Base-by-base conservation (phyloP, 1,284 basidiomycete species). In the Irpex sp. region DNA sequence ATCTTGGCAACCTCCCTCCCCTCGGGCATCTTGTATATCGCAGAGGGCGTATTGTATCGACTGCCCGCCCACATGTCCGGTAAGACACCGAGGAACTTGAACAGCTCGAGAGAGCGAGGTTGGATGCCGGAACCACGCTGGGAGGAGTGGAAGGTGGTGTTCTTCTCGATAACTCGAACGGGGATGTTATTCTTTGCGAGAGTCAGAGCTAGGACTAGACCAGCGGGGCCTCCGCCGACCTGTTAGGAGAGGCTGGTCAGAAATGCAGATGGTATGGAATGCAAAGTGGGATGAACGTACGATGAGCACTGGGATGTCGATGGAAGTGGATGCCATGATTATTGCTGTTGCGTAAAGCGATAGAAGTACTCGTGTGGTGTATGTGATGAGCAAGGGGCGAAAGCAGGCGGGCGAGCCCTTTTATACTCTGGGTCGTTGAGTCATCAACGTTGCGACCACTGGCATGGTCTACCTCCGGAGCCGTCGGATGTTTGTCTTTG, bases 221-320 rank as follows among this genome's bases (percentile, higher is more conserved):
- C 70, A 15, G 68, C 57, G 33, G 72, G 72, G 0, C 71, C 71
- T 3, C 68, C 64, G 31, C 71, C 72, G 36, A 68, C 66, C 71
- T 73, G 21, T 46, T 50, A n/a, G 36, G 31, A 15, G 51, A 37
- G 21, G 61, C 36, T 15, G 37, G 43, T 37, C 9, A 19, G 35
- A 33, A n/a, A 35, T 26, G 21, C 21, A 26, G 21, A 26, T 26
- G 21, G 3, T 26, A 26, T 26, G 21, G 21, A 3, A 26, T 26
- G 56, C n/a, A 5, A 17, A 36, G 39, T 35, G 19, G n/a, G 17
- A 9, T 7, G 17, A 43, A 47, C 60, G 9, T 49, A 61, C 60
- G 15, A 61, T 43, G 9, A 61, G 60, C 36, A 61, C 31, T 17
- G 59, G 21, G 21, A 26, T 26, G 21, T 26, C 21, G 21, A 26